phyloP scores from a whole-genome alignment of 371 early-diverging fungal genomes.

The Rhizopus microsporus region DNA sequence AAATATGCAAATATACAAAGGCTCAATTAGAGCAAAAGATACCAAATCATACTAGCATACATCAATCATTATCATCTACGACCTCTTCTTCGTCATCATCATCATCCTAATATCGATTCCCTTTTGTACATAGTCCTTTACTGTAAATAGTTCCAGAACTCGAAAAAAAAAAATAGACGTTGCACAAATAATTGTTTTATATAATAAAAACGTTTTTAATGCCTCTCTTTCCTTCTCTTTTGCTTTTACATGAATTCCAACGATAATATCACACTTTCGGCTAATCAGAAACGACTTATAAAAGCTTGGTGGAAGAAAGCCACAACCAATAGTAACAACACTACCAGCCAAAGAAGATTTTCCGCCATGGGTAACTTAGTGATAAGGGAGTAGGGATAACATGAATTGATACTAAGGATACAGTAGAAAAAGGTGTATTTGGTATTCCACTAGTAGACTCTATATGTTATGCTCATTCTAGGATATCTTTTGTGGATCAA shows the following conservation, averaged over 20 bases:
- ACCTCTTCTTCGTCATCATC: background rate
- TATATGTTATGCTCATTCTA: constrained; percentile 38
- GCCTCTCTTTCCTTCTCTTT: constrained; percentile 9
- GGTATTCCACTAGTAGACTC: constrained; percentile 40
- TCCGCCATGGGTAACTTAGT: background rate
- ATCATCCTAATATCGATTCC: background rate
- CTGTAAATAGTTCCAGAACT: too few relatives aligned
- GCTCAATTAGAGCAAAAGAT: constrained; percentile 35
- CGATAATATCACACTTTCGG: constrained; percentile 14
- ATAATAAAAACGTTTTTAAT: constrained; percentile 5
- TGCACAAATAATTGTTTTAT: background rate
- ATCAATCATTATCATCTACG: background rate
- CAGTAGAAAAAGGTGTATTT: constrained; percentile 38
- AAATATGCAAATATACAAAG: constrained; percentile 38
- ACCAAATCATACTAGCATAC: constrained; percentile 1
- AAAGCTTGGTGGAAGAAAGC: constrained; percentile 49
- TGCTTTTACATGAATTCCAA: constrained; percentile 17
- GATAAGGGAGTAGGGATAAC: background rate
- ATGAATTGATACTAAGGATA: background rate
- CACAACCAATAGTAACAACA: constrained; percentile 11
- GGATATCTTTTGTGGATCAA: constrained; percentile 38
- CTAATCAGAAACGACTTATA: constrained; percentile 33
- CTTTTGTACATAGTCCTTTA: constrained; percentile 9
- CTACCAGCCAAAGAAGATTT: constrained; percentile 11
- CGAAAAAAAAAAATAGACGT: background rate